Percentiles rank a stretch among this genome's conserved stretches.
Evolutionary conservation across 1,284 basidiomycete genomes (phyloP).

Genomic region (Sporisorium sorghi): DNA sequence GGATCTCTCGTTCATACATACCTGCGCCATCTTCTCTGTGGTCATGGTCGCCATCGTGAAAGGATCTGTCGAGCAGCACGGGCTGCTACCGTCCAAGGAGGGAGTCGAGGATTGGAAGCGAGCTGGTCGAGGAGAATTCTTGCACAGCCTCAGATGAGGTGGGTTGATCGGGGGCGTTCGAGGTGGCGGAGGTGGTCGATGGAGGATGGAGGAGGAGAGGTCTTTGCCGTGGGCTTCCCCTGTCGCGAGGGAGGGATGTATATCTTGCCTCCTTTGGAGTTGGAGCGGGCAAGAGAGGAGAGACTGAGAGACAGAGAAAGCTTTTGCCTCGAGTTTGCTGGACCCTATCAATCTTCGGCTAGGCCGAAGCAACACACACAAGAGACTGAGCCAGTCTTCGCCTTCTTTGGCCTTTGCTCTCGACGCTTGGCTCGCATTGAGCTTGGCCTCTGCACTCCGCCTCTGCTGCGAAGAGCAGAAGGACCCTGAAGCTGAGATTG

Average conservation of each 20-base stretch:
- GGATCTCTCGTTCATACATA: constrained; percentile 2
- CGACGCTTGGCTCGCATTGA: not conserved
- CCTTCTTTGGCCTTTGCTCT: too few species aligned
- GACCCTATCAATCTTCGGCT: constrained; percentile 26
- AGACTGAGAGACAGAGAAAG: not conserved
- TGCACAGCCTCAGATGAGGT: not conserved
- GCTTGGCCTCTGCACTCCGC: not conserved
- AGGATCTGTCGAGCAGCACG: not conserved
- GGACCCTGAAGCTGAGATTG: constrained; percentile 4
- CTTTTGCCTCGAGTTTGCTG: constrained; percentile 5
- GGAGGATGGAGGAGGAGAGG: not conserved
- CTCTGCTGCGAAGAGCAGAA: not conserved
- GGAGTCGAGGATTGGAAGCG: not conserved
- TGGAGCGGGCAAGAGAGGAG: constrained; percentile 3
- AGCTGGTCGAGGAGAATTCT: not conserved
- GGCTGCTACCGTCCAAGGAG: constrained; percentile 2
- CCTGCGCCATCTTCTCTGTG: constrained; percentile 33
- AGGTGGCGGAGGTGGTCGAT: not conserved
- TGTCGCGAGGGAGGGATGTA: not conserved
- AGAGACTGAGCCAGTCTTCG: constrained; percentile 11
- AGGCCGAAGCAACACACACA: constrained; percentile 6
- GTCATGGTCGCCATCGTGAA: constrained; percentile 21
- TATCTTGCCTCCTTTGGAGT: constrained; percentile 7
- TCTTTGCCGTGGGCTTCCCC: not conserved
- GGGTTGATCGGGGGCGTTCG: not conserved